Conservation (phyloP, 1,284 basidiomycete species). For the Cryptococcus neoformans region DNA sequence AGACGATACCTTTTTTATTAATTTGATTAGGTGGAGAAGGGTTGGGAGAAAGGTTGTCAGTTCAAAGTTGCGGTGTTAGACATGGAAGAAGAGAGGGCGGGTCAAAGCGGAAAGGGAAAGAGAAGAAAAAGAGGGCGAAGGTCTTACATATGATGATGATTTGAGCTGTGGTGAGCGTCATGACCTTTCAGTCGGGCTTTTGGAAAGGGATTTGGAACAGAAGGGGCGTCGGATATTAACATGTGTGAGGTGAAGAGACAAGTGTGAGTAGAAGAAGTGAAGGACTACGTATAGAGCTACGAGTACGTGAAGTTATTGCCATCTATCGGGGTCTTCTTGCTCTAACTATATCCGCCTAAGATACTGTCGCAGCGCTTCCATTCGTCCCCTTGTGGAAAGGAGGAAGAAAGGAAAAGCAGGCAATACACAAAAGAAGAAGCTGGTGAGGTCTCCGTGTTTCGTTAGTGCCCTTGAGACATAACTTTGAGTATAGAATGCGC, state of each 20-base stretch:
- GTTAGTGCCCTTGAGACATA: too few species aligned
- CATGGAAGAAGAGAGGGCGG: too few species aligned
- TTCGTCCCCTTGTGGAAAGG: too few species aligned
- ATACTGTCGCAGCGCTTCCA: too few species aligned
- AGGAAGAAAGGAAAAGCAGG: too few species aligned
- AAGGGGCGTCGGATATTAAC: not conserved
- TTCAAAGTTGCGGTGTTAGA: too few species aligned
- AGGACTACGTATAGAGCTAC: not conserved
- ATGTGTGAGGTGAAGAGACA: not conserved
- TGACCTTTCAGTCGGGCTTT: not conserved
- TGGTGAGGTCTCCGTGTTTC: too few species aligned
- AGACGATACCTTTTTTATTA: not conserved
- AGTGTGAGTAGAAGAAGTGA: not conserved
- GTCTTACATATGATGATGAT: constrained; percentile 6
- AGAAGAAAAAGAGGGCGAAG: not conserved
- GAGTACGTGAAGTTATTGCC: not conserved
- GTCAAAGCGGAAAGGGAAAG: not conserved
- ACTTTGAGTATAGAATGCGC: too few species aligned
- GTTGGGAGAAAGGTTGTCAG: not conserved
- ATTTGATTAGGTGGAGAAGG: not conserved
- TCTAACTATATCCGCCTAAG: too few species aligned
- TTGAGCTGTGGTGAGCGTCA: constrained; percentile 4
- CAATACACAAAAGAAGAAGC: too few species aligned
- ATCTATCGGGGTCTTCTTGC: not conserved
- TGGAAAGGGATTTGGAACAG: not conserved